phyloP scores from a whole-genome alignment of 306 rosid genomes.

The Medicago ruthenica region DNA sequence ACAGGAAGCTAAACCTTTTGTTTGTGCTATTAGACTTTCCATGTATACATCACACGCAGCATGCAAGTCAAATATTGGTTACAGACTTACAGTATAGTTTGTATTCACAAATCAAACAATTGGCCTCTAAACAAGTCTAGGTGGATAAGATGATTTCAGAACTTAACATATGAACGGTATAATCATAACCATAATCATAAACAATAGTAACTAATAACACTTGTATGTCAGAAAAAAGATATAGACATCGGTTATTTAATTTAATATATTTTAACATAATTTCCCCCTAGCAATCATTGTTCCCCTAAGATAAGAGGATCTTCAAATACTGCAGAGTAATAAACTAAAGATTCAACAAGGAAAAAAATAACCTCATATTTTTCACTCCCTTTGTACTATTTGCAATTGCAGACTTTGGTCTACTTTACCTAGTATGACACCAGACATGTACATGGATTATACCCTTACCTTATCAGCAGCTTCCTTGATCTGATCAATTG shows the following conservation, averaged over 20 bases:
- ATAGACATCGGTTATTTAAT: background rate
- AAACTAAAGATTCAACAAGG: background rate
- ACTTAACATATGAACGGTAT: background rate
- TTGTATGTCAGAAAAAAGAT: background rate
- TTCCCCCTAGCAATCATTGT: too few relatives aligned
- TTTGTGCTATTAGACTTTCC: too few relatives aligned
- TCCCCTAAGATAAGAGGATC: background rate
- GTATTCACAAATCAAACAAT: constrained; percentile 1
- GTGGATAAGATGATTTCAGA: background rate
- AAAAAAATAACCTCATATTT: constrained; percentile 26
- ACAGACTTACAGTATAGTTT: background rate
- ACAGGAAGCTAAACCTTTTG: too few relatives aligned
- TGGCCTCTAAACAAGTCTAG: background rate
- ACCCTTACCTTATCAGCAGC: constrained; percentile 75
- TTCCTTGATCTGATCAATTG: constrained; percentile 93
- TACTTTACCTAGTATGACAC: constrained; percentile 17
- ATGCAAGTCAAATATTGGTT: background rate
- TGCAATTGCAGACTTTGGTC: background rate
- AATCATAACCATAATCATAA: background rate
- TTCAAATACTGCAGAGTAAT: constrained; percentile 8
- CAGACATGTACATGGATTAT: constrained; percentile 42
- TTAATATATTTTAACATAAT: too few relatives aligned
- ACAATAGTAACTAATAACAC: background rate
- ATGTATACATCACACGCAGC: background rate
- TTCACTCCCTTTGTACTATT: background rate